Evolutionary conservation across 1,284 basidiomycete genomes (phyloP), one percentile per base, ranked within the genome.

Genomic region (Austropuccinia psidii): DNA sequence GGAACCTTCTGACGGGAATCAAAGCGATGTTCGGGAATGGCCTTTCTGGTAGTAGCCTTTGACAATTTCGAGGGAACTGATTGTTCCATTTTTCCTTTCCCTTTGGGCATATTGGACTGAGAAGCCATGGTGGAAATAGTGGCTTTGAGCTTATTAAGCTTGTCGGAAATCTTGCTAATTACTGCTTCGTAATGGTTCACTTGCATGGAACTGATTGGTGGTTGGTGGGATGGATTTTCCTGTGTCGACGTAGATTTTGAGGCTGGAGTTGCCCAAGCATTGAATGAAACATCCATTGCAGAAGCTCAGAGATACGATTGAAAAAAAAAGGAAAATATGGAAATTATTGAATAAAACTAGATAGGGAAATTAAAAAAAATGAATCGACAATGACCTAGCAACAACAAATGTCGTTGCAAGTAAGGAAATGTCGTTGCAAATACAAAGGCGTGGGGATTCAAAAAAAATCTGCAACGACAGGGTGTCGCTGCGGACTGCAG

Each of bases 401-500:
- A n/a, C n/a, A n/a, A n/a, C n/a, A n/a, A n/a, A n/a, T n/a, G n/a
- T n/a, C n/a, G n/a, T n/a, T n/a, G n/a, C n/a, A n/a, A n/a, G n/a
- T n/a, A n/a, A n/a, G n/a, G n/a, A n/a, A n/a, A n/a, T n/a, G n/a
- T n/a, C n/a, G n/a, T n/a, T n/a, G n/a, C n/a, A n/a, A n/a, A n/a
- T n/a, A n/a, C n/a, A n/a, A n/a, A n/a, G n/a, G n/a, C n/a, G n/a
- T n/a, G n/a, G n/a, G n/a, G n/a, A n/a, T n/a, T n/a, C n/a, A n/a
- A n/a, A n/a, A n/a, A n/a, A n/a, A n/a, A n/a, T n/a, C n/a, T 58
- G 55, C 55, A 58, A 37, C 55, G 31, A 24, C 55, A 35, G 55
- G 55, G 33, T 33, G 55, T 35, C 31, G 55, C 55, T 58, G 55
- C 55, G 33, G 55, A 35, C 55, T 35, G 55, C 55, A 58, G 55